These are phyloP conservation scores for Blastocrithidia nonstop DNA, from an alignment of 208 protist genomes.

Conservation along the genomic window DNA sequence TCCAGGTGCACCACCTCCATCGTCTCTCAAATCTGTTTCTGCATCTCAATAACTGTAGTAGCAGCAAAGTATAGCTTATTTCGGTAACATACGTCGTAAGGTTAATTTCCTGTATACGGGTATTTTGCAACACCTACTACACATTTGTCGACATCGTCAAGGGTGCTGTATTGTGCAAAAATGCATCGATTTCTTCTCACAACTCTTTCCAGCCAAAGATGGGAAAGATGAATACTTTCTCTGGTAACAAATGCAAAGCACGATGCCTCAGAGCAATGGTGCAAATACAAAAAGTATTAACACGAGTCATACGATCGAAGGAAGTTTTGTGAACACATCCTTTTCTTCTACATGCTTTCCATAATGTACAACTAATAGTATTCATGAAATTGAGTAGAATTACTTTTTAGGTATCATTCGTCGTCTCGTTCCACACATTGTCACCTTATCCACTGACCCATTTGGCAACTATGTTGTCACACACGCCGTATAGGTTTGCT, in stretches of 20 bases:
- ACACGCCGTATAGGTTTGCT: conserved; percentile 73
- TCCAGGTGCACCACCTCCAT: not conserved
- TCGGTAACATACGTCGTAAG: conserved; percentile 9
- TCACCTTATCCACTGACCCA: conserved; percentile 74
- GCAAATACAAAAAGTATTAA: no score
- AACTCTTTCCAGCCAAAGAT: conserved; percentile 1
- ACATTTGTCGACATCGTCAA: conserved; percentile 20
- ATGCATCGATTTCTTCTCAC: conserved; percentile 79
- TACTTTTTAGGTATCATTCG: conserved; percentile 23
- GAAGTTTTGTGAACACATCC: no score
- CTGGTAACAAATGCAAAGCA: no score
- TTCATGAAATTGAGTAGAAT: conserved; percentile 2
- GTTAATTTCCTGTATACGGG: conserved; percentile 26
- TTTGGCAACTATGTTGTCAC: conserved; percentile 96
- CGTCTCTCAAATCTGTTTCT: no score
- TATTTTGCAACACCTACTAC: conserved; percentile 21
- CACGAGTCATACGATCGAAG: no score
- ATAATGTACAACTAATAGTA: no score
- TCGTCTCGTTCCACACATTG: conserved; percentile 37
- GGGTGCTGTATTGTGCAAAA: conserved; percentile 91
- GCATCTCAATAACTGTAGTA: no score
- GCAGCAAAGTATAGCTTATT: no score
- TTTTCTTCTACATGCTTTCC: no score
- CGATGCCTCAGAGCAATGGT: no score
- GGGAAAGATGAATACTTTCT: no score